These are phyloP conservation scores for Syzygium grande DNA, from an alignment of 345 rosid species.

Conservation along the genomic window DNA sequence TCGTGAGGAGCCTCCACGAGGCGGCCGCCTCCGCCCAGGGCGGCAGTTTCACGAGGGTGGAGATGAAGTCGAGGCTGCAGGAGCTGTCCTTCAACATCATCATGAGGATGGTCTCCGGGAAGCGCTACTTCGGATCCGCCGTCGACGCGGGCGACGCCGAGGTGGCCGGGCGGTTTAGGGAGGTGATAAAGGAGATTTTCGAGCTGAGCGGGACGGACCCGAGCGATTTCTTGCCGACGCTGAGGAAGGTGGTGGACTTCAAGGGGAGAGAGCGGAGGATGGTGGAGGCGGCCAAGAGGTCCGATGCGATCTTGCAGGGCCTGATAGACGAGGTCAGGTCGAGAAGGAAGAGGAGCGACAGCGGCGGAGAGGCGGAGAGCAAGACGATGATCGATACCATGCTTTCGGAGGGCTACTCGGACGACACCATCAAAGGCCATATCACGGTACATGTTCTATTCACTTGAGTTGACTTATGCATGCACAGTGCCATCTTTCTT, in stretches of 20 bases:
- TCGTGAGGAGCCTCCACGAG: background rate
- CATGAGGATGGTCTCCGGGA: constrained; percentile 42
- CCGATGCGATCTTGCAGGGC: constrained; percentile 34
- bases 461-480: background rate
- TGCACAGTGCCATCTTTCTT: background rate
- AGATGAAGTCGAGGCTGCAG: constrained; percentile 3
- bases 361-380: constrained; percentile 6
- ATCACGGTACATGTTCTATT: constrained; percentile 10
- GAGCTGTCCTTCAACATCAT: constrained; percentile 33
- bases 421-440: constrained; percentile 36
- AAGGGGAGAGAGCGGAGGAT: constrained; percentile 19
- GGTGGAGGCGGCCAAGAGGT: constrained; percentile 3
- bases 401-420: constrained; percentile 29
- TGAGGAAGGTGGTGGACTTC: constrained; percentile 24
- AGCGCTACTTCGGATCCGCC: constrained; percentile 4
- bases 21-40: background rate
- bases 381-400: constrained; percentile 43
- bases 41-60: background rate
- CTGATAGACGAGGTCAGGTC: constrained; percentile 40
- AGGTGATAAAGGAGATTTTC: constrained; percentile 21
- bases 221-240: constrained; percentile 34
- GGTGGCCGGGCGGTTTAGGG: constrained; percentile 21
- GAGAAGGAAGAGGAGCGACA: background rate
- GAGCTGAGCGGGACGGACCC: constrained; percentile 22
- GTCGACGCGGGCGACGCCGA: constrained; percentile 8